Evolutionary conservation across 2,329 filamentous ascomycete species (phyloP), one percentile per base, ranked within the genome.

Genomic region (Lachnellula subtilissima): DNA sequence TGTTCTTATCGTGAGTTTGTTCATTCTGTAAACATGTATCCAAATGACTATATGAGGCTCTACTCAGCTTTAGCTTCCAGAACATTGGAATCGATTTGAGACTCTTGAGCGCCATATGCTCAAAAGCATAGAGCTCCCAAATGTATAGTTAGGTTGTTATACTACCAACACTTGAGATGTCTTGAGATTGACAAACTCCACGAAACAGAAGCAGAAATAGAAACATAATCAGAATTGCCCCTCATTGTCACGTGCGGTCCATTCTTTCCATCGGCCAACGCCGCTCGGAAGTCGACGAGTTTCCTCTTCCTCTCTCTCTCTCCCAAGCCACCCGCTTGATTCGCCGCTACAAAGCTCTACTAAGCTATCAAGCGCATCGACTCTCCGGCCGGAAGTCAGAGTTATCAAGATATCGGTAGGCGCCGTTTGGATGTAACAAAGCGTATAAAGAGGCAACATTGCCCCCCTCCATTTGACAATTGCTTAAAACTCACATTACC

Each of bases 391-490:
- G 49, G 49, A 42, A n/a, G 19, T 9, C 42, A 17, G 11, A 47
- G 45, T 14, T 47, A 47, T 23, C 4, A 9, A 14, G 45, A 32
- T 48, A 51, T 49, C 49, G 49, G 49, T 51, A 37, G 35, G 17
- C 25, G n/a, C 49, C 49, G 49, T 32, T 42, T 6, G 9, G 9
- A 12, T 5, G n/a, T 40, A 17, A 15, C 8, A 32, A n/a, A 42
- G 23, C 7, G 19, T 51, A 51, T 51, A 51, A 51, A 51, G 49
- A 51, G 37, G 49, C 25, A 32, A n/a, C 35, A 40, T 40, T 39
- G 32, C 22, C 19, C 35, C 17, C 12, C 23, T 25, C 42, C 5
- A 11, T 5, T 5, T 22, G 17, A 45, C 42, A 45, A 25, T 17
- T 17, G n/a, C 8, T 9, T 19, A 45, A 45, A 17, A 6, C 11